phyloP scores from a whole-genome alignment of 768 basidiomycete species.

The Tephrocybe sp. region DNA sequence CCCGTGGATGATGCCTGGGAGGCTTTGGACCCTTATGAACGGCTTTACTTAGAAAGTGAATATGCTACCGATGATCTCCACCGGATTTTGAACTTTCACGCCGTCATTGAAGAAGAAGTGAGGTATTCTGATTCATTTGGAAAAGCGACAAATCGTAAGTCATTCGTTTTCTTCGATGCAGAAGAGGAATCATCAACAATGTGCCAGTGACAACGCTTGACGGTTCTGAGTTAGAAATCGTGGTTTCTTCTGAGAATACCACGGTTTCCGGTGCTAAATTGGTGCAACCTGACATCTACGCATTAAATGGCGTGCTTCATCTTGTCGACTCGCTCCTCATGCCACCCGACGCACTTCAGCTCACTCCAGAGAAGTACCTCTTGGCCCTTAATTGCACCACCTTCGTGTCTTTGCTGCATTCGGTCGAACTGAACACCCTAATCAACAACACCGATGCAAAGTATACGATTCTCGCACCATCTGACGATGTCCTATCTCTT shows the following conservation, averaged over 20 bases:
- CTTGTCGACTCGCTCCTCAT: slow-evolving; percentile 81
- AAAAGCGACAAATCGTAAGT: slow-evolving; percentile 50
- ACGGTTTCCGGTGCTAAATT: slow-evolving; percentile 58
- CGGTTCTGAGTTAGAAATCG: slow-evolving; percentile 63
- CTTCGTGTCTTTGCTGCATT: slow-evolving; percentile 87
- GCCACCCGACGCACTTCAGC: slow-evolving; percentile 66
- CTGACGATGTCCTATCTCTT: slow-evolving; percentile 76
- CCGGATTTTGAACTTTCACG: slow-evolving; percentile 77
- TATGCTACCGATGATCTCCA: slow-evolving; percentile 80
- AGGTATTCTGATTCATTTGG: slow-evolving; percentile 66
- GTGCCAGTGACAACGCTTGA: slow-evolving; percentile 67
- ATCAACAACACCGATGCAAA: slow-evolving; percentile 66
- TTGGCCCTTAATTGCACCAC: slow-evolving; percentile 87
- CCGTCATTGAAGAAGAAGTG: slow-evolving; percentile 57
- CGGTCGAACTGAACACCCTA: slow-evolving; percentile 67
- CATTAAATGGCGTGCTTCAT: slow-evolving; percentile 93
- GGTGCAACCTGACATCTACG: slow-evolving; percentile 81
- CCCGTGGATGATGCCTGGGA: slow-evolving; percentile 86
- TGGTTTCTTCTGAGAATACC: slow-evolving; percentile 50
- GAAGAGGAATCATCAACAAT: slow-evolving; percentile 1
- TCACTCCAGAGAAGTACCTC: slow-evolving; percentile 95
- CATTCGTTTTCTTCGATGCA: background rate
- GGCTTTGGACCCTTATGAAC: slow-evolving; percentile 71
- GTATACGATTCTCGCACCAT: slow-evolving; percentile 90
- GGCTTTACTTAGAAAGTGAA: slow-evolving; percentile 84